A percentile compares a stretch with the other conserved stretches of the same genome.
phyloP scores from a whole-genome alignment of 2,329 filamentous ascomycete genomes.

The Paracoccidioides brasiliensis region DNA sequence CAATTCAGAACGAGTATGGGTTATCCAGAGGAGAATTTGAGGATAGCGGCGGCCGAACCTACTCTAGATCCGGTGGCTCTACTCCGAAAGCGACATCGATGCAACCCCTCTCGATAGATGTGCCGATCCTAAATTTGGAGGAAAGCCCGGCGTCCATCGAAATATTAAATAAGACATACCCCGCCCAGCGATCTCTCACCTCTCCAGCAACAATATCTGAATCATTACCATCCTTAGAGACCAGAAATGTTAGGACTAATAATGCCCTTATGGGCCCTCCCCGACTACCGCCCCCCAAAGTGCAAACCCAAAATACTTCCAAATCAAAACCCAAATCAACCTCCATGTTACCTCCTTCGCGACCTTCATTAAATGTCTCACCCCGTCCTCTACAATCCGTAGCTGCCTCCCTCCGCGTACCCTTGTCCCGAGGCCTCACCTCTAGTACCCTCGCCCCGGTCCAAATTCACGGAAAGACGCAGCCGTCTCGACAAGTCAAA shows the following conservation, averaged over 20 bases:
- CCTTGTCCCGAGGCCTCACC: conserved; percentile 29
- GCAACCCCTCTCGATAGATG: neutral
- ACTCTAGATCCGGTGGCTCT: conserved; percentile 6
- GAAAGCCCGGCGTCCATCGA: neutral
- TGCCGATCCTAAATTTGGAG: neutral
- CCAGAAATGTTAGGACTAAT: neutral
- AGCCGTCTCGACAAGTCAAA: conserved; percentile 46
- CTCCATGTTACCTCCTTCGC: conserved; percentile 17
- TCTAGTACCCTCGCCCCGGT: conserved; percentile 31
- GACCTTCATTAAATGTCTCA: conserved; percentile 16
- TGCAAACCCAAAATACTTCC: conserved; percentile 9
- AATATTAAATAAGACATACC: neutral
- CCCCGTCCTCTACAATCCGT: conserved; percentile 33
- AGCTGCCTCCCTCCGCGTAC: conserved; percentile 31
- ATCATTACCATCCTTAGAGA: neutral
- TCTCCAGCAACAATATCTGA: neutral
- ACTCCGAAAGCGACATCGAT: neutral
- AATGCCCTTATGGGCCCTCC: conserved; percentile 12
- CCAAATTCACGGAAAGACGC: conserved; percentile 28
- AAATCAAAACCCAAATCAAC: conserved; percentile 5
- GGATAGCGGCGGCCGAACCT: neutral
- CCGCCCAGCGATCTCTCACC: neutral
- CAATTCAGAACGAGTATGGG: neutral
- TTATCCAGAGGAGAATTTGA: neutral
- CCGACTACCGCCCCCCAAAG: conserved; percentile 13